phyloP scores from a whole-genome alignment of 192 early-diverging fungal species.

The Powellomyces hirtus region DNA sequence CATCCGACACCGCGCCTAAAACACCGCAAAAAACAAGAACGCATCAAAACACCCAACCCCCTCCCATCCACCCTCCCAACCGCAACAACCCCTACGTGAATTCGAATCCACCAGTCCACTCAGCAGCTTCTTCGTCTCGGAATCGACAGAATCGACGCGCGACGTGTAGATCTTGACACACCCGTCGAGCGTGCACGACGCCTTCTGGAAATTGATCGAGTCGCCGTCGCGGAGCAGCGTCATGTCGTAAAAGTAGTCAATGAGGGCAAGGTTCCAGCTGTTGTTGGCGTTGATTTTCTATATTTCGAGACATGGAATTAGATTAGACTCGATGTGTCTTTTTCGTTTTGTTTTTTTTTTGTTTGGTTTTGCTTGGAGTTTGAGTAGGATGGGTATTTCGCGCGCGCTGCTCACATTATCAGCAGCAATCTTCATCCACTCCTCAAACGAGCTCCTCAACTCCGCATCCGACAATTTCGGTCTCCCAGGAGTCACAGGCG shows the following conservation, averaged over 20 bases:
- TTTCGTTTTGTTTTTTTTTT: too few relatives aligned
- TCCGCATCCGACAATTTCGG: slow-evolving; percentile 16
- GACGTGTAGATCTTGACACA: slow-evolving; percentile 97
- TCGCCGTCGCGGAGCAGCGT: slow-evolving; percentile 88
- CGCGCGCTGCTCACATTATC: slow-evolving; percentile 84
- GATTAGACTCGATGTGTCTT: too few relatives aligned
- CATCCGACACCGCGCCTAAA: slow-evolving; percentile 4
- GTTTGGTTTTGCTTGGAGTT: too few relatives aligned
- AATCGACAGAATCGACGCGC: slow-evolving; percentile 93
- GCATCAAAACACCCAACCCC: too few relatives aligned
- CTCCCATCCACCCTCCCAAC: background rate
- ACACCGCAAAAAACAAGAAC: too few relatives aligned
- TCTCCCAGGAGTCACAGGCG: slow-evolving; percentile 3
- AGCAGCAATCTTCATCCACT: slow-evolving; percentile 97
- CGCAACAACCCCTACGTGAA: background rate
- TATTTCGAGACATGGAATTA: too few relatives aligned
- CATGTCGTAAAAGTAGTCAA: slow-evolving; percentile 98
- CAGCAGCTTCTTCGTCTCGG: slow-evolving; percentile 86
- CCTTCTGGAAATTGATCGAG: slow-evolving; percentile 98
- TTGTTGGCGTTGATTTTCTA: slow-evolving; percentile 95
- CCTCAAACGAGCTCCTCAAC: slow-evolving; percentile 66
- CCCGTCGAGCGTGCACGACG: slow-evolving; percentile 94
- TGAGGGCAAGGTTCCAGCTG: slow-evolving; percentile 95
- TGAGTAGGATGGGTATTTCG: too few relatives aligned
- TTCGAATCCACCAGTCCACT: slow-evolving; percentile 76